These are phyloP conservation scores for Boletellus ananas DNA, from an alignment of 768 basidiomycete species.

Conservation along the genomic window DNA sequence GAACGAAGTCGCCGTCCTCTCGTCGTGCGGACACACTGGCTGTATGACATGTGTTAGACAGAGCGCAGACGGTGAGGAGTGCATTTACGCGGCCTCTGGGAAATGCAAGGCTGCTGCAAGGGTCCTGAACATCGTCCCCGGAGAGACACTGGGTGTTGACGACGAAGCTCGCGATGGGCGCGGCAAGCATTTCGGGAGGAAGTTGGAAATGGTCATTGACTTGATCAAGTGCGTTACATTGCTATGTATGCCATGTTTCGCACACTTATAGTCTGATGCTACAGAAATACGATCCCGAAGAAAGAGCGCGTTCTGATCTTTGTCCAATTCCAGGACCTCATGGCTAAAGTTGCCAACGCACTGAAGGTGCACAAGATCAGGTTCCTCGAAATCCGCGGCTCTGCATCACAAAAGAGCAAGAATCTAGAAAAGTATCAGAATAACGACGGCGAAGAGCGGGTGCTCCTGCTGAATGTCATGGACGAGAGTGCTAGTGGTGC, in stretches of 20 bases:
- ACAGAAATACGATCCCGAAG: conserved; percentile 62
- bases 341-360: conserved; percentile 86
- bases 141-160: conserved; percentile 74
- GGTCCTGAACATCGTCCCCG: conserved; percentile 77
- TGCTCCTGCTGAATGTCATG: conserved; percentile 86
- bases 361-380: conserved; percentile 66
- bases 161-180: conserved; percentile 68
- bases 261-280: neutral
- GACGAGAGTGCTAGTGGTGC: conserved; percentile 94
- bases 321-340: conserved; percentile 94
- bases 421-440: conserved; percentile 86
- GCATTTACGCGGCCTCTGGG: conserved; percentile 66
- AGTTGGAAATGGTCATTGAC: conserved; percentile 72
- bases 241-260: neutral
- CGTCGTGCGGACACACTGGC: conserved; percentile 90
- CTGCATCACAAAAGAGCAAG: conserved; percentile 72
- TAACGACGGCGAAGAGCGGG: conserved; percentile 67
- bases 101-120: conserved; percentile 78
- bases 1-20: conserved; percentile 75
- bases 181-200: conserved; percentile 78
- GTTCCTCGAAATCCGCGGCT: conserved; percentile 79
- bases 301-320: conserved; percentile 86
- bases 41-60: conserved; percentile 69
- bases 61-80: conserved; percentile 75
- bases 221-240: conserved; percentile 62